phyloP scores from a whole-genome alignment of 1,284 basidiomycete genomes.

The Apiotrichum montevideense region DNA sequence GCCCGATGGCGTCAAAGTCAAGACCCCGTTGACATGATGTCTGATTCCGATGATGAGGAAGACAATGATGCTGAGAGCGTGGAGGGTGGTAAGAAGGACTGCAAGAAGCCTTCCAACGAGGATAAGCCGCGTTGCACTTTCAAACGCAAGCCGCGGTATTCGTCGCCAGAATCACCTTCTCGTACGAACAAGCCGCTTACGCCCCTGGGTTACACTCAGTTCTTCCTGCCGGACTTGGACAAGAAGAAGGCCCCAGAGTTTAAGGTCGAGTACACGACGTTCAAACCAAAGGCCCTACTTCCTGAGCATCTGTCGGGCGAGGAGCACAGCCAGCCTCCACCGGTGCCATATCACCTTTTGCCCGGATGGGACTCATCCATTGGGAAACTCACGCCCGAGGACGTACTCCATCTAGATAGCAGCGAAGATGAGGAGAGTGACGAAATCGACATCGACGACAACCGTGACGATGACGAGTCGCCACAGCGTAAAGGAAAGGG shows the following conservation, averaged over 20 bases:
- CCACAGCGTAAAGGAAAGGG: background rate
- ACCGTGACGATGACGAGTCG: background rate
- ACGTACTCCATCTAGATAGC: constrained; percentile 1
- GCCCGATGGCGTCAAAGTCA: background rate
- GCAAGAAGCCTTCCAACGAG: constrained; percentile 37
- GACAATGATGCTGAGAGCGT: constrained; percentile 8
- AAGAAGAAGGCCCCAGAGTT: constrained; percentile 54
- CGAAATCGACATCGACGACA: background rate
- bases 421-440: background rate
- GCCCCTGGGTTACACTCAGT: constrained; percentile 52
- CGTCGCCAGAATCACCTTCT: constrained; percentile 37
- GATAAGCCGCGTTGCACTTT: constrained; percentile 47
- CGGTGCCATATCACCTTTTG: constrained; percentile 61
- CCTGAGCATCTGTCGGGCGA: constrained; percentile 22
- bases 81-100: constrained; percentile 28
- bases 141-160: constrained; percentile 38
- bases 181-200: constrained; percentile 35
- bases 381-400: constrained; percentile 3
- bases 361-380: constrained; percentile 48
- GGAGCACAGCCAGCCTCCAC: constrained; percentile 44
- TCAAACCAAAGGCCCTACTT: constrained; percentile 49
- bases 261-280: constrained; percentile 74
- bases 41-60: constrained; percentile 13
- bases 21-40: constrained; percentile 5
- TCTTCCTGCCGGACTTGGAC: constrained; percentile 64